Evolutionary conservation across 257 asterid genomes (phyloP).

Genomic region (Solanum arcanum): DNA sequence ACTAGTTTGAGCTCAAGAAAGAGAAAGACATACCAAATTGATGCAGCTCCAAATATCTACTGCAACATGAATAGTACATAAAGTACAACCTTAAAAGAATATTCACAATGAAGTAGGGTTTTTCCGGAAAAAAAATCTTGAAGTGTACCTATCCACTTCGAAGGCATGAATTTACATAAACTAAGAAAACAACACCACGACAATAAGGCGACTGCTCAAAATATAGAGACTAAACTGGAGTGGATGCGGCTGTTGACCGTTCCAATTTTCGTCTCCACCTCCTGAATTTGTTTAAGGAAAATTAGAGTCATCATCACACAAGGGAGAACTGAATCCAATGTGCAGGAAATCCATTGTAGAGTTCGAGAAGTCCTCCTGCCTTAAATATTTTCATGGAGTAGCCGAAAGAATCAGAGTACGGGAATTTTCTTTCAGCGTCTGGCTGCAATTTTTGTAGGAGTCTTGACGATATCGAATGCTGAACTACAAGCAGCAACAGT

Average conservation of each 20-base stretch:
- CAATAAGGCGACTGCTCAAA: neutral
- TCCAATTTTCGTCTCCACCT: neutral
- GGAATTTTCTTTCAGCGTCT: conserved; percentile 63
- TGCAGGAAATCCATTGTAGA: conserved; percentile 85
- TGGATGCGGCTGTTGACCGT: neutral
- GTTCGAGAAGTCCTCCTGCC: conserved; percentile 60
- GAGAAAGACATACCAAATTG: neutral
- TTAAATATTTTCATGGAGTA: conserved; percentile 59
- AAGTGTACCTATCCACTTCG: neutral
- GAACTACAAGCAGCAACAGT: neutral
- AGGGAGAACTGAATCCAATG: conserved; percentile 79
- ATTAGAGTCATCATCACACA: conserved; percentile 98
- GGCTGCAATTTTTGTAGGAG: conserved; percentile 95
- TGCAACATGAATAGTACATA: neutral
- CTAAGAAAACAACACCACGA: neutral
- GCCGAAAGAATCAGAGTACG: conserved; percentile 65
- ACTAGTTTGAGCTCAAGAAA: neutral
- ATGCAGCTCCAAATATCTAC: neutral
- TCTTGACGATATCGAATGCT: conserved; percentile 46
- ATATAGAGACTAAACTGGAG: neutral
- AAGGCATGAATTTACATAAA: neutral
- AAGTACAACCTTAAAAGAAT: conserved; percentile 4
- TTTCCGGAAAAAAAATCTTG: neutral
- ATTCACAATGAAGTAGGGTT: neutral
- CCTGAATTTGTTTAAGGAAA: conserved; percentile 49